Percentiles rank a stretch among this genome's conserved stretches.
Evolutionary conservation across 345 rosid species (phyloP).

Genomic region (Salix dunnii): DNA sequence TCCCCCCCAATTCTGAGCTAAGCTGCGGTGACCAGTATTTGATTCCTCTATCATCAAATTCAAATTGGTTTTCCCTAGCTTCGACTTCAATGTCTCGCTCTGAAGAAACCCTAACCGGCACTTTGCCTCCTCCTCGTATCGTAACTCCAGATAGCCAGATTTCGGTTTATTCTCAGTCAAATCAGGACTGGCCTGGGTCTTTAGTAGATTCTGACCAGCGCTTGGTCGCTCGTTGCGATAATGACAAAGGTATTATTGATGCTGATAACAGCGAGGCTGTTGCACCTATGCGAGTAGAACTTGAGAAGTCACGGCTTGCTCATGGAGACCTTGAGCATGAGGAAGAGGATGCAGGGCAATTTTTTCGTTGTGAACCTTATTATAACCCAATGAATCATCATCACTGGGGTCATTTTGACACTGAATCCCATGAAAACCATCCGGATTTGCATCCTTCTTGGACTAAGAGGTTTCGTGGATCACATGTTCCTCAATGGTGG

Average conservation of each 20-base stretch:
- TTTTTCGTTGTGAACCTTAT: not conserved
- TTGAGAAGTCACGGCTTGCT: not conserved
- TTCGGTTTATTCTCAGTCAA: not conserved
- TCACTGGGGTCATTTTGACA: not conserved
- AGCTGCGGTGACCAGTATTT: not conserved
- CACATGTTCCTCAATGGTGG: not conserved
- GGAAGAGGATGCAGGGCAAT: not conserved
- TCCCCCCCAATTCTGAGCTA: not conserved
- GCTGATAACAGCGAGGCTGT: not conserved
- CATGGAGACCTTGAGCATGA: not conserved
- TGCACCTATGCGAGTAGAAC: not conserved
- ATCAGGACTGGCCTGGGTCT: not conserved
- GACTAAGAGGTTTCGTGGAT: not conserved
- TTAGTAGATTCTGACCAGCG: not conserved
- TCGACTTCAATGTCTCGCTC: not conserved
- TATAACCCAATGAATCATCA: not conserved
- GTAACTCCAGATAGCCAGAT: not conserved
- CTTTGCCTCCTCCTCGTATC: not conserved
- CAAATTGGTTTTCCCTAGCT: not conserved
- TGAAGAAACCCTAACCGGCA: not conserved
- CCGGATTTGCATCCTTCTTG: not conserved
- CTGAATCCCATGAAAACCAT: not conserved
- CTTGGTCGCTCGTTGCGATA: not conserved
- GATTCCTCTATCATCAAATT: not conserved
- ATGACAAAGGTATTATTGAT: not conserved